A percentile compares a stretch with the other conserved stretches of the same genome.
phyloP scores from a whole-genome alignment of 169 alveolate species.

The Babesia bigemina region DNA sequence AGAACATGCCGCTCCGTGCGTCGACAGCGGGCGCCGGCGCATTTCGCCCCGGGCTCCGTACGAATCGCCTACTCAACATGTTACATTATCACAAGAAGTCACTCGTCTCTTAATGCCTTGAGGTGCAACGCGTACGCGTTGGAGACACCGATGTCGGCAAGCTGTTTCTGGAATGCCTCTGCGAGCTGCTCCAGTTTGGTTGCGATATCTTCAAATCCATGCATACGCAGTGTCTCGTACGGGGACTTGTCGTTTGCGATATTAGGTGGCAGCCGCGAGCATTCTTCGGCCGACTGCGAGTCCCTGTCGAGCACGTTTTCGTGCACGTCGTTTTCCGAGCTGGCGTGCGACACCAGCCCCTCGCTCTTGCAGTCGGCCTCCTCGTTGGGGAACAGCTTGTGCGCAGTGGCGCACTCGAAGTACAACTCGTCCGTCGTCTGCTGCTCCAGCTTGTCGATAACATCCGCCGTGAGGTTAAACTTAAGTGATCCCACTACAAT shows the following conservation, averaged over 20 bases:
- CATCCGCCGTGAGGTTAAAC: constrained; percentile 31
- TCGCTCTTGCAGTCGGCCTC: constrained; percentile 35
- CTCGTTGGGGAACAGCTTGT: constrained; percentile 37
- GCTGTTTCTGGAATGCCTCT: constrained; percentile 33
- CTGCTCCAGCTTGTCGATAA: constrained; percentile 51
- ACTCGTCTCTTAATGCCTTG: constrained; percentile 65
- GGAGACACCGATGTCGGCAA: constrained; percentile 58
- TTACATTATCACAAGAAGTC: background rate
- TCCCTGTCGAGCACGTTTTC: background rate
- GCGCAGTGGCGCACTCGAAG: constrained; percentile 21
- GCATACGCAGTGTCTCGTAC: constrained; percentile 12
- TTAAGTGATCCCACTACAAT: constrained; percentile 50
- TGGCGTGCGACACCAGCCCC: constrained; percentile 14
- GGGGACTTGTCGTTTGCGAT: constrained; percentile 12
- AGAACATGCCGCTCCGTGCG: background rate
- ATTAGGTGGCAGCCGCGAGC: background rate
- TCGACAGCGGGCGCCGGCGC: background rate
- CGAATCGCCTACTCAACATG: background rate
- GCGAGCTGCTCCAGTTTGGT: constrained; percentile 43
- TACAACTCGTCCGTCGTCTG: constrained; percentile 39
- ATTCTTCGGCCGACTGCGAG: background rate
- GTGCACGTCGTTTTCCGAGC: constrained; percentile 13
- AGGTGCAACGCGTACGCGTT: constrained; percentile 63
- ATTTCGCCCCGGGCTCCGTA: background rate
- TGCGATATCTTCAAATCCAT: constrained; percentile 48